These are phyloP conservation scores for Russula lepida DNA, from an alignment of 768 basidiomycete genomes.

Conservation along the genomic window DNA sequence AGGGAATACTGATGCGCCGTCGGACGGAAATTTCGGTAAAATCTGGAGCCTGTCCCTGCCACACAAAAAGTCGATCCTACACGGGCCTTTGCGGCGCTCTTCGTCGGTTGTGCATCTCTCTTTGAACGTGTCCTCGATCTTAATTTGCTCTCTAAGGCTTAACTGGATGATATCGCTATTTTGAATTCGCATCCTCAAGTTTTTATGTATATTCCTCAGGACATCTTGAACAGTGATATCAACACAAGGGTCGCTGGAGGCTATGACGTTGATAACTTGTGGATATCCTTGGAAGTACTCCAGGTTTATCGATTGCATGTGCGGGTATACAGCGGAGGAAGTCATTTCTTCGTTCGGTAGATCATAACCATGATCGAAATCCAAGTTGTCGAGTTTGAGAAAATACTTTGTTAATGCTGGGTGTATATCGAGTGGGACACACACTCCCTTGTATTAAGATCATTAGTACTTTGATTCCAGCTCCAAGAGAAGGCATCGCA, in stretches of 20 bases:
- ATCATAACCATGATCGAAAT: not conserved
- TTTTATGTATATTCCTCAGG: not conserved
- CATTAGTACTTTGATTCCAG: not conserved
- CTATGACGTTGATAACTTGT: not conserved
- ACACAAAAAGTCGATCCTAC: not conserved
- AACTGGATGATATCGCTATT: too few relatives aligned
- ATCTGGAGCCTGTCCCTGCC: slow-evolving; percentile 9
- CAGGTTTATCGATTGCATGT: not conserved
- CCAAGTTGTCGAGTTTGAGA: not conserved
- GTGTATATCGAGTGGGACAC: not conserved
- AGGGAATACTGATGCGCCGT: not conserved
- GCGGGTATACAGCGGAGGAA: not conserved
- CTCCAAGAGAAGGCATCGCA: not conserved
- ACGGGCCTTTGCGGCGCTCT: not conserved
- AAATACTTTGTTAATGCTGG: not conserved
- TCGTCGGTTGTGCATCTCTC: not conserved
- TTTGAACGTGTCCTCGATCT: not conserved
- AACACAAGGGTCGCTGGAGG: not conserved
- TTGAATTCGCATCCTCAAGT: too few relatives aligned
- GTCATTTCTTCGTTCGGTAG: slow-evolving; percentile 4
- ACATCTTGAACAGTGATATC: slow-evolving; percentile 5
- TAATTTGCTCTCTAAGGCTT: not conserved
- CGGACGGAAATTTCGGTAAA: not conserved
- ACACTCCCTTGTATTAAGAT: not conserved
- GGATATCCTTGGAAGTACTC: slow-evolving; percentile 12